These are phyloP conservation scores for Anisodus tanguticus DNA, from an alignment of 257 asterid species.

Conservation along the genomic window DNA sequence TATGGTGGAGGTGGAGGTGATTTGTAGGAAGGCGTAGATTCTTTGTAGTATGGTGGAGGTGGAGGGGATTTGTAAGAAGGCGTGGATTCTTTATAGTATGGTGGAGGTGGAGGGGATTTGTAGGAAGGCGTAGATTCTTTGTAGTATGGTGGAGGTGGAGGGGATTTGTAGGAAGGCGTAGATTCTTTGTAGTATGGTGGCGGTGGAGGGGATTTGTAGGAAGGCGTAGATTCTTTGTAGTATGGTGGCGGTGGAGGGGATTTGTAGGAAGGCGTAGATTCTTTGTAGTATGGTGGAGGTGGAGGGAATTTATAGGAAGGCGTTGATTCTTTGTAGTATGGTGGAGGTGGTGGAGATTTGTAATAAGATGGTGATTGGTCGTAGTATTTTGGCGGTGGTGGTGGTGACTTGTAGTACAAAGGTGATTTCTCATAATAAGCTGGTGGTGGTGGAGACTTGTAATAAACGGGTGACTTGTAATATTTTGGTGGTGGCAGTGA, in stretches of 20 bases:
- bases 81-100: too few species aligned
- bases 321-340: background rate
- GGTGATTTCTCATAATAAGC: background rate
- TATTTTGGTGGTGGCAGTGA: background rate
- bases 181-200: too few species aligned
- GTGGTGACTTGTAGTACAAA: background rate
- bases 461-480: background rate
- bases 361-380: background rate
- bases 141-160: too few species aligned
- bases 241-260: too few species aligned
- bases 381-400: background rate
- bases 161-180: too few species aligned
- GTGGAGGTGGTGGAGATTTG: background rate
- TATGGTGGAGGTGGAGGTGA: background rate
- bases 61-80: background rate
- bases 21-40: background rate
- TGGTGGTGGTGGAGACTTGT: background rate
- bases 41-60: background rate
- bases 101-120: too few species aligned
- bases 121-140: too few species aligned
- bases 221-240: too few species aligned
- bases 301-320: background rate
- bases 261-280: background rate
- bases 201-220: too few species aligned
- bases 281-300: background rate